Base-by-base conservation (phyloP, 2,329 filamentous ascomycete genomes). In the Coleophoma eucalyptorum region DNA sequence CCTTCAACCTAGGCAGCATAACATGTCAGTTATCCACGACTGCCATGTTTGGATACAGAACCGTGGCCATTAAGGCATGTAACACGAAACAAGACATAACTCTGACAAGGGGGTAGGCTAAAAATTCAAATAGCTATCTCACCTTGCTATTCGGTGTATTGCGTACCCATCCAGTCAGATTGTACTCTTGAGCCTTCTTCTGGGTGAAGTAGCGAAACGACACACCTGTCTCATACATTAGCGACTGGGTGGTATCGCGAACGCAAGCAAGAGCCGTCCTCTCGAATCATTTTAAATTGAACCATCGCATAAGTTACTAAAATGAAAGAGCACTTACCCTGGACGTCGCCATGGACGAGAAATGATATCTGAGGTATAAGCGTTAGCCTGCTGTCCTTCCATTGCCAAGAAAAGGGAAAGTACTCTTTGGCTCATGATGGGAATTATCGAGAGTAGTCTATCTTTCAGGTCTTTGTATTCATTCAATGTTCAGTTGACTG, bases 1-100 rank as follows among this genome's bases (percentile, higher is more conserved):
- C 93, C 93, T 64, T 90, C 83, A 43, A 97, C 92, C 90, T 96
- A 19, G 3, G 5, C 33, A 26, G 16, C 7, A 18, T 47, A 16
- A 12, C 20, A 31, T 15, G 33, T 41, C 19, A 35, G 33, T 38
- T n/a, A 21, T 5, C 5, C 4, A 26, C 6, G 6, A 26, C 26
- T 26, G 10, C 26, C 5, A 2, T 26, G 26, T 26, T 26, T 5
- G 10, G 26, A 8, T 26, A 7, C 26, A 26, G 10, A 8, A 26
- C 6, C 26, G 10, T 3, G 26, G 10, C 26, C 10, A 8, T 3
- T 26, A 8, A 3, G 26, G 26, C 10, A 26, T 5, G 26, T 8
- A 8, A 8, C 26, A 26, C 10, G 26, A 8, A 26, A 8, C 4
- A 26, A 26, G 26, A 26, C 6, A 6, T 8, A 8, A 26, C 10